phyloP scores from a whole-genome alignment of 1,284 basidiomycete species.

The Pseudozyma pruni region DNA sequence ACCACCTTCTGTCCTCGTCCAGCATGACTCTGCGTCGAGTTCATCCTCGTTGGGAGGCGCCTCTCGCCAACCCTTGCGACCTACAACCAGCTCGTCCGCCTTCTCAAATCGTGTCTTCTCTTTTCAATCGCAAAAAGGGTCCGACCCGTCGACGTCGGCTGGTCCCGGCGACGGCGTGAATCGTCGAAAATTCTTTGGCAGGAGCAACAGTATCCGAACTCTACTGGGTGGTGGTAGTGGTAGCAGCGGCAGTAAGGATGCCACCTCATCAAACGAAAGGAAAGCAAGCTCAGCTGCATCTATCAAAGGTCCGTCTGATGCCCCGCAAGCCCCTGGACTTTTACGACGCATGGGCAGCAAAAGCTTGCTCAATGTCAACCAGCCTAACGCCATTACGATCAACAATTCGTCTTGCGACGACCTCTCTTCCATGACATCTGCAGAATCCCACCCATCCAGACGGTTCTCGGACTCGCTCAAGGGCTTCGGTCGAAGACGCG shows the following conservation, averaged over 20 bases:
- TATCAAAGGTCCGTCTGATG: not conserved
- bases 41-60: constrained; percentile 1
- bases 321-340: constrained; percentile 22
- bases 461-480: constrained; percentile 44
- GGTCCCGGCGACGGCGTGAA: constrained; percentile 18
- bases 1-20: not conserved
- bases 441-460: constrained; percentile 28
- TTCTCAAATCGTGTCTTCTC: not conserved
- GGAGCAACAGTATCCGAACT: constrained; percentile 44
- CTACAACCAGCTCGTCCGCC: not conserved
- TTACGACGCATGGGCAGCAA: constrained; percentile 48
- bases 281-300: not conserved
- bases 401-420: constrained; percentile 28
- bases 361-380: constrained; percentile 37
- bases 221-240: constrained; percentile 19
- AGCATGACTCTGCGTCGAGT: constrained; percentile 1
- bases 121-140: not conserved
- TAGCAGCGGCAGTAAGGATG: constrained; percentile 1
- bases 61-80: not conserved
- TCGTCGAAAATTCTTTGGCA: constrained; percentile 46
- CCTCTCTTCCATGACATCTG: constrained; percentile 15
- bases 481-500: constrained; percentile 20
- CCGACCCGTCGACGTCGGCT: not conserved
- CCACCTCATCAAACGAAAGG: not conserved
- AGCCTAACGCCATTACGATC: constrained; percentile 12